Evolutionary conservation across 2,329 filamentous ascomycete species (phyloP), one percentile per base, ranked within the genome.

Genomic region (Venturia pyrina): DNA sequence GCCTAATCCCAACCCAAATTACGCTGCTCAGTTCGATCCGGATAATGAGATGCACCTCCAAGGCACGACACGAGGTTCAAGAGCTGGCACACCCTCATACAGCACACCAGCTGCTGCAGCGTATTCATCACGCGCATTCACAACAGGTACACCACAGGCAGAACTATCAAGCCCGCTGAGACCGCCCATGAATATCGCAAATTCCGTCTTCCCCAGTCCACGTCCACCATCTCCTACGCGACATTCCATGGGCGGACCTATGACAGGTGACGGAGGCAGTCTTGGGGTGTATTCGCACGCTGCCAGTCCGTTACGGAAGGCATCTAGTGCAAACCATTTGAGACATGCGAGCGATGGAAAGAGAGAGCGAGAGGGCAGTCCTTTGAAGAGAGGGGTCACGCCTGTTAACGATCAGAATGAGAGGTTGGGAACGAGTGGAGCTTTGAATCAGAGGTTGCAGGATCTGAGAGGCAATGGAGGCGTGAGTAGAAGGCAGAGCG

Each of bases 1-100:
- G 68, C 90, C 89, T 1, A 90, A 92, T 67, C 89, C 91, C 5
- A 97, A 97, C 73, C 87, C 89, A 0, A 91, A 89, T 73, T 95
- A 95, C 73, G 77, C 85, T 41, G 85, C 83, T 67, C 86, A 91
- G 70, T 83, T 91, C 69, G 87, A 93, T 70, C 87, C 89, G 0
- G 87, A 93, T 60, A 80, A 79, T 59, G 17, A n/a, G 7, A 34
- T 66, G 46, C 40, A 53, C n/a, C 60, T 57, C 10, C 65, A 66
- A 43, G 37, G 37, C 50, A 46, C 53, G 6, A 34, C 53, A 53
- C 24, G 64, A 44, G 37, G 41, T 65, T 32, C 37, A 57, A 34
- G 62, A 13, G 28, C 63, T 17, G 32, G 34, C 11, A 57, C 48
- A 21, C 28, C 48, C 4, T 19, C 53, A 32, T 60, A 57, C 37